Conservation (phyloP, 257 asterid genomes). For the Plantago ovata region DNA sequence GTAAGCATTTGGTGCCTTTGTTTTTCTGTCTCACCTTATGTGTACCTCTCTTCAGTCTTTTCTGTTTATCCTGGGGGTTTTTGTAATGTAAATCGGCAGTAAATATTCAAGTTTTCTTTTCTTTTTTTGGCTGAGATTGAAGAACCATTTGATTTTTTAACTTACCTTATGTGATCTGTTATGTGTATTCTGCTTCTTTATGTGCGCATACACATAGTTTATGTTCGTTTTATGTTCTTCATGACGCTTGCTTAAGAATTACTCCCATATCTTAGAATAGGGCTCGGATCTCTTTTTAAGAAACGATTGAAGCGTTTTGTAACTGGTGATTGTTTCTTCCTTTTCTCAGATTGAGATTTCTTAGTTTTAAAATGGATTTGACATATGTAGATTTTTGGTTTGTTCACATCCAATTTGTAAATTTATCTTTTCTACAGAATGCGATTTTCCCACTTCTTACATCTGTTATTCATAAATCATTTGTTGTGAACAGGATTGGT, state of each 20-base stretch:
- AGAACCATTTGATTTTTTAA: background rate
- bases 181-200: background rate
- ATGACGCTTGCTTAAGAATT: too few species aligned
- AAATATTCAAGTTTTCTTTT: conserved; percentile 2
- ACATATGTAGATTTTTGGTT: background rate
- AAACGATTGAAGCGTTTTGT: too few species aligned
- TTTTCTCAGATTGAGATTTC: too few species aligned
- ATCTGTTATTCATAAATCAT: conserved; percentile 23
- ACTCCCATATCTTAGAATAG: too few species aligned
- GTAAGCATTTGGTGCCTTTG: conserved; percentile 44
- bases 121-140: conserved; percentile 10
- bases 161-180: background rate
- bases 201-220: background rate
- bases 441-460: background rate
- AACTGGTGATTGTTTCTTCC: too few species aligned
- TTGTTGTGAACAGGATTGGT: conserved; percentile 72
- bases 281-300: too few species aligned
- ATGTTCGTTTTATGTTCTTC: background rate
- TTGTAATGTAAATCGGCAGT: conserved; percentile 10
- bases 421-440: background rate
- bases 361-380: too few species aligned
- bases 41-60: background rate
- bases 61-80: background rate
- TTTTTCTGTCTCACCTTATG: conserved; percentile 6
- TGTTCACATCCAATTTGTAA: conserved; percentile 1